Conservation (phyloP, 2,329 filamentous ascomycete species). For the Nectriaceae sp. region DNA sequence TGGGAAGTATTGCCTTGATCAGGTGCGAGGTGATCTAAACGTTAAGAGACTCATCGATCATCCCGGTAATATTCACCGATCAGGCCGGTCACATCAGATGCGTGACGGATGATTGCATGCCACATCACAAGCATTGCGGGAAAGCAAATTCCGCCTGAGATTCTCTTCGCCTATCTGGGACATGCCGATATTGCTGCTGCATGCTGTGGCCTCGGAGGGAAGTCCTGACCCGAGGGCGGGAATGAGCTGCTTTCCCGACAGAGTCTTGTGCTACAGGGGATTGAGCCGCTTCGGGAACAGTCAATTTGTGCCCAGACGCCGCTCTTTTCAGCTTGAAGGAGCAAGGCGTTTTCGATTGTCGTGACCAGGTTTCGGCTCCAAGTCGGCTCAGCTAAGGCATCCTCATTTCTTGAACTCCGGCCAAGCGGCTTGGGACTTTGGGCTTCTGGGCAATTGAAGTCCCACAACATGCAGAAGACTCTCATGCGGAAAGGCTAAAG, state of each 20-base stretch:
- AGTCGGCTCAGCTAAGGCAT: background rate
- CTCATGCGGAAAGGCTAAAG: background rate
- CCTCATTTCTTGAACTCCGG: background rate
- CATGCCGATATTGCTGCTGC: background rate
- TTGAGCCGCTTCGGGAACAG: too few species aligned
- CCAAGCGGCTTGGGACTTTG: background rate
- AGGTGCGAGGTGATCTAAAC: background rate
- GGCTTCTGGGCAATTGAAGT: too few species aligned
- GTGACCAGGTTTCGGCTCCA: background rate
- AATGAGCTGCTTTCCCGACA: background rate
- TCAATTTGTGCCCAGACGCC: background rate
- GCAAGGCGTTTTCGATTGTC: background rate
- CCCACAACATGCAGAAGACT: background rate
- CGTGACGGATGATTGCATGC: too few species aligned
- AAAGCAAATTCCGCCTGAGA: too few species aligned
- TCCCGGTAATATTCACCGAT: background rate
- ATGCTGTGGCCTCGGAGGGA: background rate
- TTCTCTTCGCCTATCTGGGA: background rate
- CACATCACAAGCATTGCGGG: too few species aligned
- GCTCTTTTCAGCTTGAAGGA: background rate
- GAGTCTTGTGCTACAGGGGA: background rate
- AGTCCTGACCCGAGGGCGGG: background rate
- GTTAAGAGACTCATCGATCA: background rate
- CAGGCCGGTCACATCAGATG: too few species aligned
- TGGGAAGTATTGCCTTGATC: background rate